Base-by-base conservation (phyloP, 331 rosid species). In the Rosa hybrid region DNA sequence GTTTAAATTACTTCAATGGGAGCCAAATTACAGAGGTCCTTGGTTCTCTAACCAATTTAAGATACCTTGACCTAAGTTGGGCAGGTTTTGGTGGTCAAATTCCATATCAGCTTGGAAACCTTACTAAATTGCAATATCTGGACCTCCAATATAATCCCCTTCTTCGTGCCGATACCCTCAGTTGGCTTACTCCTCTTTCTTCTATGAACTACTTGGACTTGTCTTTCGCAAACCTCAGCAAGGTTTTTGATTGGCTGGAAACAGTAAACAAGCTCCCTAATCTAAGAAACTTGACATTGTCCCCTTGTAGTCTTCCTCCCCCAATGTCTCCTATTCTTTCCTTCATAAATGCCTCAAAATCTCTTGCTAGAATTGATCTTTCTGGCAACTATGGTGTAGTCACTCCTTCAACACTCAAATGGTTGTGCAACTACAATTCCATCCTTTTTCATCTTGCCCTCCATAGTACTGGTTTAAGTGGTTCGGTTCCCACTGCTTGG, bases 381-480 rank as follows among this genome's bases (percentile, higher is more conserved):
- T 12, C 78, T 25, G 0, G 0, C 0, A 75, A 68, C 59, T 0
- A 54, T 20, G 44, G 44, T 41, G 44, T 41, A 41, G 4, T 73
- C 4, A 23, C 45, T 78, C 25, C 56, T n/a, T 78, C 83, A 4
- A 30, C 46, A 6, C 30, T 21, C n/a, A 42, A 8, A 45, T 74
- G 62, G 86, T 2, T 83, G 12, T 53, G 63, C 9, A 57, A 54
- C n/a, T 45, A 2, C 8, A 78, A 25, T 3, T 68, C 13, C 48
- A 46, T 8, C 46, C 83, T 80, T 30, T 18, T 39, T 46, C 5
- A 34, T 18, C 71, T 83, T 60, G 8, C 12, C 18, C 83, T 79
- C 44, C 12, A 12, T 16, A 0, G 4, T 7, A 80, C 38, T 53
- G 16, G 34, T 23, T 6, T 84, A 46, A 27, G 38, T 8, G 82